phyloP scores from a whole-genome alignment of 371 early-diverging fungal species.

The Zopfochytrium polystomum region DNA sequence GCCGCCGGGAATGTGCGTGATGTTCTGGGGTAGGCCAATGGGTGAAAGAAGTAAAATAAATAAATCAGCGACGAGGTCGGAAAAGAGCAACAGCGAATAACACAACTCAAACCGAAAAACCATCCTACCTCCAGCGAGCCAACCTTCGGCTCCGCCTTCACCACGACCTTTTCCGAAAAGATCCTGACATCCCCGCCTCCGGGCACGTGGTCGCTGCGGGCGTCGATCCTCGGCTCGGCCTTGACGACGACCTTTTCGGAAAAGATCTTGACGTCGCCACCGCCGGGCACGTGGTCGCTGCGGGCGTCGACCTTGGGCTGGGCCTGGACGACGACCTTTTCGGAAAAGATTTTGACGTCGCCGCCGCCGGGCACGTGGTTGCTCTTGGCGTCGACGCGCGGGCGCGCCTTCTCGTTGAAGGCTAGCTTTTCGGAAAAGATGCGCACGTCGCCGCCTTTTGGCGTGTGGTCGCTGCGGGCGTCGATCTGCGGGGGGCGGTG shows the following conservation, averaged over 20 bases:
- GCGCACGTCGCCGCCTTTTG: slow-evolving; percentile 24
- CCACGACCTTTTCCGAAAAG: slow-evolving; percentile 24
- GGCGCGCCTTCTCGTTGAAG: slow-evolving; percentile 21
- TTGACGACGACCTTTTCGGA: slow-evolving; percentile 27
- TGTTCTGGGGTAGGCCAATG: slow-evolving; percentile 25
- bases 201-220: slow-evolving; percentile 6
- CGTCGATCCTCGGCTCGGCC: slow-evolving; percentile 18
- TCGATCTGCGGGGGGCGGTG: slow-evolving; percentile 15
- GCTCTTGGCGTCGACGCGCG: slow-evolving; percentile 16
- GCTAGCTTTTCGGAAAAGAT: slow-evolving; percentile 26
- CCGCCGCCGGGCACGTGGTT: slow-evolving; percentile 21
- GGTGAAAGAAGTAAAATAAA: too few species aligned
- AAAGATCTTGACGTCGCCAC: slow-evolving; percentile 30
- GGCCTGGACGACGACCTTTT: slow-evolving; percentile 29
- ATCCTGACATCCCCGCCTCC: slow-evolving; percentile 32
- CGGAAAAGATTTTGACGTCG: slow-evolving; percentile 21
- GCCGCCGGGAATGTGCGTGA: slow-evolving; percentile 21
- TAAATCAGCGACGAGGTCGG: too few species aligned
- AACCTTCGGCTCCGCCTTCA: slow-evolving; percentile 30
- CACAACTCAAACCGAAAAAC: too few species aligned
- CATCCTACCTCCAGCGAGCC: too few species aligned
- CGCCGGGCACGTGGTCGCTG: slow-evolving; percentile 26
- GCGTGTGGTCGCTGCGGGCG: slow-evolving; percentile 21
- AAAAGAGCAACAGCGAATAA: too few species aligned
- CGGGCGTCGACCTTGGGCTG: slow-evolving; percentile 16